phyloP scores from a whole-genome alignment of 345 rosid species.

The Bretschneidera sinensis region DNA sequence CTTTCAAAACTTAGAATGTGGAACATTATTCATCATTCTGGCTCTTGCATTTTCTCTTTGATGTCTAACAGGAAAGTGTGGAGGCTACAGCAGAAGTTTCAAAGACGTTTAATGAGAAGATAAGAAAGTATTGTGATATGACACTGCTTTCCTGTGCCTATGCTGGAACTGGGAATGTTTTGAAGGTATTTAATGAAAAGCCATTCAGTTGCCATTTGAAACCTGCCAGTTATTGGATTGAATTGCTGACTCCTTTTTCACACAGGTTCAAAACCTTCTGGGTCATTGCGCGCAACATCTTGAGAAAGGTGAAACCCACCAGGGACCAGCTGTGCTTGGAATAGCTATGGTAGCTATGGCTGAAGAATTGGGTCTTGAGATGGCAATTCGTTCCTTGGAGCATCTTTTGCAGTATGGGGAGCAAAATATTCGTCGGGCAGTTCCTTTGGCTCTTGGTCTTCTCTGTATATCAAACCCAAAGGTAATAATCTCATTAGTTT shows the following conservation, averaged over 20 bases:
- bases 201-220: conserved; percentile 13
- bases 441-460: conserved; percentile 97
- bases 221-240: conserved; percentile 2
- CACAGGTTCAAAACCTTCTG: conserved; percentile 85
- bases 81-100: conserved; percentile 98
- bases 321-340: conserved; percentile 96
- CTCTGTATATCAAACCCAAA: conserved; percentile 97
- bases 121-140: conserved; percentile 87
- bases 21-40: conserved; percentile 11
- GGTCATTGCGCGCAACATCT: conserved; percentile 87
- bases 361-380: conserved; percentile 95
- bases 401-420: conserved; percentile 95
- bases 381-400: conserved; percentile 91
- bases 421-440: conserved; percentile 79
- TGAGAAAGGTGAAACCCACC: conserved; percentile 81
- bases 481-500: conserved; percentile 29
- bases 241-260: conserved; percentile 17
- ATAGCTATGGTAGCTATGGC: conserved; percentile 99
- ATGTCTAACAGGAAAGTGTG: conserved; percentile 63
- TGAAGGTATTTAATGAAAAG: conserved; percentile 57
- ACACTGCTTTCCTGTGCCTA: conserved; percentile 94
- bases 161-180: conserved; percentile 97
- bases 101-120: conserved; percentile 85
- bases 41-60: conserved; percentile 16
- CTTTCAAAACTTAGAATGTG: too few species aligned